These are phyloP conservation scores for Volvox reticuliferus DNA, from an alignment of 139 green algal genomes.

Conservation along the genomic window DNA sequence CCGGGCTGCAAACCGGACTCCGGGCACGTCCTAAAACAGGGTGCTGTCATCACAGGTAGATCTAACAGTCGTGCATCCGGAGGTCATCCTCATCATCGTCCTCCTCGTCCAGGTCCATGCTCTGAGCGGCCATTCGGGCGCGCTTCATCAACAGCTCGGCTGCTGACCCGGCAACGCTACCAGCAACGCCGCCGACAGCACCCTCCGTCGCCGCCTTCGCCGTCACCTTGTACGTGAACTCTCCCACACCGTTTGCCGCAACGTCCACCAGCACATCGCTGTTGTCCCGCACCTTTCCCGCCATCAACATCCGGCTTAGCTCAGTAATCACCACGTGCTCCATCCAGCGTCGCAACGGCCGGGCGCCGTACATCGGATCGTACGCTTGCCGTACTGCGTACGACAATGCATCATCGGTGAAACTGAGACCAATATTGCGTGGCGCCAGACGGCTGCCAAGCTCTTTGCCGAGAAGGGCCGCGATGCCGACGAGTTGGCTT, in stretches of 20 bases:
- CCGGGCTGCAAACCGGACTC: no score
- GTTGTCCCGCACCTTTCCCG: conserved; percentile 64
- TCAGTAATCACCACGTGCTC: conserved; percentile 76
- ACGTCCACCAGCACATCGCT: conserved; percentile 19
- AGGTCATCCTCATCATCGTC: conserved; percentile 12
- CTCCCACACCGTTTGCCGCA: background rate
- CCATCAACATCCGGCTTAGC: conserved; percentile 71
- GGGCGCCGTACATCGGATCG: conserved; percentile 70
- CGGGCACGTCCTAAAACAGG: no score
- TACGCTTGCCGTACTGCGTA: conserved; percentile 64
- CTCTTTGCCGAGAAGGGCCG: conserved; percentile 9
- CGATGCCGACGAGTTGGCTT: conserved; percentile 22
- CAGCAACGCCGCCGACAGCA: background rate
- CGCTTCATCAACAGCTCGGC: background rate
- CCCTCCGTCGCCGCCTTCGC: background rate
- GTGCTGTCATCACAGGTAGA: no score
- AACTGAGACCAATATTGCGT: conserved; percentile 46
- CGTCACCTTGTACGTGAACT: background rate
- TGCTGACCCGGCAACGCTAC: background rate
- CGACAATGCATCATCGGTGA: conserved; percentile 68
- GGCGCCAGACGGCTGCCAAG: conserved; percentile 28
- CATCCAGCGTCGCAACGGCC: conserved; percentile 77
- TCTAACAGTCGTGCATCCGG: conserved; percentile 3
- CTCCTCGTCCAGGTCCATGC: background rate
- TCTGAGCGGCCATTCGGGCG: background rate